Evolutionary conservation across 768 basidiomycete genomes (phyloP), one percentile per base, ranked within the genome.

Genomic region (Phylloporus sp.): DNA sequence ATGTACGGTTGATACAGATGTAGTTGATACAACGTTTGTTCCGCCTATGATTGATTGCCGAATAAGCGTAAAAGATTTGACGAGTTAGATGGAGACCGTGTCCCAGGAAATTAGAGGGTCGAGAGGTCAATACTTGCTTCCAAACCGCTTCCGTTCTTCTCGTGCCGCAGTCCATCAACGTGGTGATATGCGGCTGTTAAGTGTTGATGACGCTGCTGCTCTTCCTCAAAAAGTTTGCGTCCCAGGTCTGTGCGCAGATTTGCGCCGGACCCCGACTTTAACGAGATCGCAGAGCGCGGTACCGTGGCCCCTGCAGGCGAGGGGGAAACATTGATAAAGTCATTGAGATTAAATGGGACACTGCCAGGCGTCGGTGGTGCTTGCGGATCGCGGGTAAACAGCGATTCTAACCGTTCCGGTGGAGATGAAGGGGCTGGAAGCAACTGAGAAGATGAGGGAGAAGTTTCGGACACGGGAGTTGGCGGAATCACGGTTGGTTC

Each of bases 281-380:
- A 60, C 58, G 47, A 64, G 23, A 70, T 61, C n/a, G 69, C 55
- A 42, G 67, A 63, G 28, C 60, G 71, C 10, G 61, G 61, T 41
- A 68, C 60, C 2, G 64, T 50, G 13, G 67, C 70, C 15, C 75
- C 66, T 12, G 76, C 72, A 6, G 84, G 82, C 4, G 84, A 82
- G 13, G 85, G 85, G 23, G 86, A 87, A 32, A 83, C 82, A 58
- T 88, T 82, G 62, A 88, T 80, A 63, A 81, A 89, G 51, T 88
- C 86, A 56, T 78, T 78, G 52, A 86, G 73, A 64, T 86, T 84
- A 69, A 88, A 86, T 68, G 59, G 68, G 58, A 56, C 68, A 34
- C 57, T 59, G 32, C 55, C 69, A 24, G 72, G 72, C 3, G 72
- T 72, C 7, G 73, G 72, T 38, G 73, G 63, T 10, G 64, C 67